These are phyloP conservation scores for Suillus subalutaceus DNA, from an alignment of 768 basidiomycete genomes.

Conservation along the genomic window DNA sequence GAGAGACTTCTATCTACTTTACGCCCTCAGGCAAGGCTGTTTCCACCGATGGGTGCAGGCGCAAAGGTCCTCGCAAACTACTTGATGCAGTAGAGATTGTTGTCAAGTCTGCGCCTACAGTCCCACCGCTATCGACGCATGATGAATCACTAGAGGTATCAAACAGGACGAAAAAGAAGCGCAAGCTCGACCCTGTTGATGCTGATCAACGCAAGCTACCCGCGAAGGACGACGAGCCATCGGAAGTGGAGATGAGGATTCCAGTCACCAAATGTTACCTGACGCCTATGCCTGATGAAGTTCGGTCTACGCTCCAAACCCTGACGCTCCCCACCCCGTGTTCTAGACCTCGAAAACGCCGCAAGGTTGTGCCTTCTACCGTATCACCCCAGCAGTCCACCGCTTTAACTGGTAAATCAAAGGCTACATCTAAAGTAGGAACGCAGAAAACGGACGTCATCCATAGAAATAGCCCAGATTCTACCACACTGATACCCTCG, in stretches of 20 bases:
- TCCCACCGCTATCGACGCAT: neutral
- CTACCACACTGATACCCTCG: conserved; percentile 12
- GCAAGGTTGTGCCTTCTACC: neutral
- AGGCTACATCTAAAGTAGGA: neutral
- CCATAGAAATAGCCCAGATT: conserved; percentile 8
- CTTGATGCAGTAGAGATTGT: conserved; percentile 26
- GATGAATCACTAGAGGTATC: neutral
- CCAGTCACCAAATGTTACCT: neutral
- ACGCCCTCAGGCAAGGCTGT: neutral
- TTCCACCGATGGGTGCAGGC: neutral
- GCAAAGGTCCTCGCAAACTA: conserved; percentile 12
- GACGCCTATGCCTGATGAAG: neutral
- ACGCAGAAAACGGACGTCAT: neutral
- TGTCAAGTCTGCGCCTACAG: neutral
- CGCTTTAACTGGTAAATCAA: conserved; percentile 2
- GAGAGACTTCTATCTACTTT: conserved; percentile 2
- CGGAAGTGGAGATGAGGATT: neutral
- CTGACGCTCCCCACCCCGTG: neutral
- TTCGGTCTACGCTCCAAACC: neutral
- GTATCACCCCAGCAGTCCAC: neutral
- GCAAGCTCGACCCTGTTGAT: neutral
- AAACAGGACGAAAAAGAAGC: neutral
- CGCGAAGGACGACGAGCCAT: neutral
- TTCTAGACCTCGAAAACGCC: neutral
- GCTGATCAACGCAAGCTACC: neutral